A percentile compares a stretch with the other conserved stretches of the same genome.
Conservation (phyloP, 768 basidiomycete genomes). For the Boletus sensibilis region DNA sequence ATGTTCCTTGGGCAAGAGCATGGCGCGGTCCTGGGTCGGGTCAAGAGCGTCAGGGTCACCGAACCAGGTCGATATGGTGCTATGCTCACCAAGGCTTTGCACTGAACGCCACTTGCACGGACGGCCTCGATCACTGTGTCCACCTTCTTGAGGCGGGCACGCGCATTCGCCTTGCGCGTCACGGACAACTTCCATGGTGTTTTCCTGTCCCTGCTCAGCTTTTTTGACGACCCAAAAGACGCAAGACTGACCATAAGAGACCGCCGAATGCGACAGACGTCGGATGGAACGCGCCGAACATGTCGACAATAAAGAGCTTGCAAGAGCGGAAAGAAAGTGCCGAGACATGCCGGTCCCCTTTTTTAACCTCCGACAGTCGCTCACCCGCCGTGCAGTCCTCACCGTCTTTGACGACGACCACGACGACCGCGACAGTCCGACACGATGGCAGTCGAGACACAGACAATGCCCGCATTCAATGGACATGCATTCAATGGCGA, state of each 20-base stretch:
- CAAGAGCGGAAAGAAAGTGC: slow-evolving; percentile 6
- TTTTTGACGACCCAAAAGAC: background rate
- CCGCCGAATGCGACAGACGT: slow-evolving; percentile 67
- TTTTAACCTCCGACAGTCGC: slow-evolving; percentile 29
- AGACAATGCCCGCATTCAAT: slow-evolving; percentile 39
- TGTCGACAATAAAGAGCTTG: slow-evolving; percentile 28
- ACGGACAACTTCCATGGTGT: slow-evolving; percentile 88
- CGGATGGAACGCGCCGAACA: slow-evolving; percentile 87
- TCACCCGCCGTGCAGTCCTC: background rate
- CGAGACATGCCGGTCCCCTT: slow-evolving; percentile 21
- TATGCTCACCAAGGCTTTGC: slow-evolving; percentile 66
- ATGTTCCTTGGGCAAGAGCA: slow-evolving; percentile 87
- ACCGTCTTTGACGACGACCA: slow-evolving; percentile 22
- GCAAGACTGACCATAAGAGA: slow-evolving; percentile 69
- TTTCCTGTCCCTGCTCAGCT: slow-evolving; percentile 60
- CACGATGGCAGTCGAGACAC: slow-evolving; percentile 49
- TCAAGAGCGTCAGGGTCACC: background rate
- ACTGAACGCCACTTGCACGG: slow-evolving; percentile 75
- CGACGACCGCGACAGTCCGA: slow-evolving; percentile 15
- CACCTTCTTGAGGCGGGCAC: slow-evolving; percentile 86
- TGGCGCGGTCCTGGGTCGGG: slow-evolving; percentile 56
- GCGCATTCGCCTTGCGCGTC: slow-evolving; percentile 90
- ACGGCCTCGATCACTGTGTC: slow-evolving; percentile 93
- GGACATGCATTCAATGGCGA: slow-evolving; percentile 43
- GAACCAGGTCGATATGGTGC: background rate